A percentile compares a stretch with the other conserved stretches of the same genome.
These are phyloP conservation scores for Hamiltosporidium tvaerminnensis DNA, from an alignment of 371 early-diverging fungal species.

Conservation along the genomic window DNA sequence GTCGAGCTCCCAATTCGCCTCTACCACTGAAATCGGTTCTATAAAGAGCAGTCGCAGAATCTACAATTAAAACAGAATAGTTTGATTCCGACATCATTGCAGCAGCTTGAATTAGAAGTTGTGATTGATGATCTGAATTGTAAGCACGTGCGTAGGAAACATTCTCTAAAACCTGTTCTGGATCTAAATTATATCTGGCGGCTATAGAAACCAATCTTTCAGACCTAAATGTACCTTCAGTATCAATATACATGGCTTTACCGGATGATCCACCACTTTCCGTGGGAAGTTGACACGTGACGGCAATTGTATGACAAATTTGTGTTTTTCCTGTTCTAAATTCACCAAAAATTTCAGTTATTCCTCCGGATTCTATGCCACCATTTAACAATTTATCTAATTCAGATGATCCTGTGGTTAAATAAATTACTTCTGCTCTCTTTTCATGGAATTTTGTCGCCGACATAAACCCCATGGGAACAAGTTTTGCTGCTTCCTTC, in stretches of 20 bases:
- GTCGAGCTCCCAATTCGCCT: conserved; percentile 86
- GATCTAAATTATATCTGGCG: conserved; percentile 57
- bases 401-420: conserved; percentile 82
- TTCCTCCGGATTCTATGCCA: conserved; percentile 90
- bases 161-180: conserved; percentile 74
- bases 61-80: conserved; percentile 77
- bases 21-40: conserved; percentile 90
- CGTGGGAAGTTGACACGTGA: conserved; percentile 76
- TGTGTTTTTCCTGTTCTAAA: conserved; percentile 98
- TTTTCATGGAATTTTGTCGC: conserved; percentile 78
- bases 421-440: conserved; percentile 64
- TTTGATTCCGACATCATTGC: conserved; percentile 77
- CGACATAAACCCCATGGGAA: conserved; percentile 88
- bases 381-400: conserved; percentile 80
- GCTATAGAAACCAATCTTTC: conserved; percentile 72
- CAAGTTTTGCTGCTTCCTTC: conserved; percentile 73
- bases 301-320: conserved; percentile 87
- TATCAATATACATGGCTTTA: conserved; percentile 90
- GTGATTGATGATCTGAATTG: conserved; percentile 85
- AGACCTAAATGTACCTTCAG: conserved; percentile 93
- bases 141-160: conserved; percentile 86
- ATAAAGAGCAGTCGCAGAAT: conserved; percentile 83
- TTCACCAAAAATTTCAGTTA: conserved; percentile 98
- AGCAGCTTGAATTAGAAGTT: conserved; percentile 71
- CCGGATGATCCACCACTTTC: conserved; percentile 80